These are phyloP conservation scores for Schoenoplectus triqueter DNA, from an alignment of 202 grass and related monocot species.

Conservation along the genomic window DNA sequence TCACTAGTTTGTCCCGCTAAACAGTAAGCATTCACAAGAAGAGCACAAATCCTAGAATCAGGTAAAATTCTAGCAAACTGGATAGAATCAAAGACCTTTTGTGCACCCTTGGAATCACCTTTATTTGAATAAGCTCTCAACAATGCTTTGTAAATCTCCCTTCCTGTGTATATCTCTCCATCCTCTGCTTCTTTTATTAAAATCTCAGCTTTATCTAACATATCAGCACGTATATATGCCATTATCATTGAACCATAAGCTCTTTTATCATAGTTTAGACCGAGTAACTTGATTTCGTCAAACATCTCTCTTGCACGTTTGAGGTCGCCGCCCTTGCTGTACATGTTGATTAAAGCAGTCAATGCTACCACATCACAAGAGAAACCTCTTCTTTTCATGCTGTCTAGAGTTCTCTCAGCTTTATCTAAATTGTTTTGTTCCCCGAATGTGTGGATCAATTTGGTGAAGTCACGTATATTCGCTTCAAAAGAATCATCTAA, in stretches of 20 bases:
- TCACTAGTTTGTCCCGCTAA: constrained; percentile 42
- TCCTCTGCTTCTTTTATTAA: constrained; percentile 65
- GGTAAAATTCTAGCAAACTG: constrained; percentile 74
- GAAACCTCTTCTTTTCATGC: constrained; percentile 74
- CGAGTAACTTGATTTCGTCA: constrained; percentile 64
- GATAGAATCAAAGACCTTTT: constrained; percentile 66
- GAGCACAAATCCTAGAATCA: constrained; percentile 61
- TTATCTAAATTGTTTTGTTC: constrained; percentile 70
- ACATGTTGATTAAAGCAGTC: constrained; percentile 66
- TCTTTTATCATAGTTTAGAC: constrained; percentile 64
- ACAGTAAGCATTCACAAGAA: constrained; percentile 85
- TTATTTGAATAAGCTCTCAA: constrained; percentile 76
- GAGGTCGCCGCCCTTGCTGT: constrained; percentile 70
- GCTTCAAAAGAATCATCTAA: constrained; percentile 75
- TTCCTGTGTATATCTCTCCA: constrained; percentile 60
- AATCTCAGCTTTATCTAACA: constrained; percentile 58
- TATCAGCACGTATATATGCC: constrained; percentile 80
- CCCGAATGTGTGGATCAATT: constrained; percentile 66
- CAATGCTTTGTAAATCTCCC: constrained; percentile 86
- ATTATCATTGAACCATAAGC: constrained; percentile 84
- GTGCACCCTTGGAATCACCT: constrained; percentile 64
- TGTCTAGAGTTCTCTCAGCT: constrained; percentile 62
- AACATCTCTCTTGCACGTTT: constrained; percentile 53
- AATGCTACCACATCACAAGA: constrained; percentile 74
- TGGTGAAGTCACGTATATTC: constrained; percentile 77